Conservation (phyloP, 2,329 filamentous ascomycete genomes). For the Penicillium brevicompactum region DNA sequence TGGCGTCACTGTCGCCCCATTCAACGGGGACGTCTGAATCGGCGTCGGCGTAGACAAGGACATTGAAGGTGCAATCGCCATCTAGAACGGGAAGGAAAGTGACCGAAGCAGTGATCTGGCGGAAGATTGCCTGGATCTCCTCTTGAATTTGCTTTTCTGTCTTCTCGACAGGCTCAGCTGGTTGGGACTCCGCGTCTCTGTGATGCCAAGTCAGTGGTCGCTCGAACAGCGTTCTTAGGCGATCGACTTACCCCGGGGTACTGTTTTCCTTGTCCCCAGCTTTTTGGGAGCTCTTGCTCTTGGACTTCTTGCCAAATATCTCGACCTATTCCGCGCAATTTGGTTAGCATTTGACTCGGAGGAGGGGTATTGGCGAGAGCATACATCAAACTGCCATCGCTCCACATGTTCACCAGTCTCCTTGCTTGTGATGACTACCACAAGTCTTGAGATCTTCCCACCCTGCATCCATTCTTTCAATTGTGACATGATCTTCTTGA, state of each 20-base stretch:
- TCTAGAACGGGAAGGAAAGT: constrained; percentile 93
- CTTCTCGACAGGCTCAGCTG: constrained; percentile 62
- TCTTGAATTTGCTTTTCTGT: constrained; percentile 91
- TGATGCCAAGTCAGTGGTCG: constrained; percentile 7
- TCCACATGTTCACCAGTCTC: constrained; percentile 96
- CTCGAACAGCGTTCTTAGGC: too few relatives aligned
- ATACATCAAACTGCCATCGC: constrained; percentile 95
- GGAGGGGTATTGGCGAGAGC: constrained; percentile 22
- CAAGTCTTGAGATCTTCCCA: constrained; percentile 95
- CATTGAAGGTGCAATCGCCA: constrained; percentile 97
- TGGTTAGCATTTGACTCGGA: constrained; percentile 11
- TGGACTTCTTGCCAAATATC: constrained; percentile 57
- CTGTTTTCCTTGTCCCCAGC: constrained; percentile 71
- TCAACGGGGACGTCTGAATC: constrained; percentile 96
- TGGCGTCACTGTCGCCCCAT: constrained; percentile 97
- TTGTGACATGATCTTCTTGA: constrained; percentile 99
- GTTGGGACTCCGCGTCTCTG: constrained; percentile 32
- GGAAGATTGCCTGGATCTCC: constrained; percentile 95
- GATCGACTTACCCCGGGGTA: constrained; percentile 51
- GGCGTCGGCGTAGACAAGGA: constrained; percentile 94
- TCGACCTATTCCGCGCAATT: constrained; percentile 50
- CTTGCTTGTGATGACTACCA: constrained; percentile 95
- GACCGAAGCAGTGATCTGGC: constrained; percentile 96
- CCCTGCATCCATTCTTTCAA: constrained; percentile 97
- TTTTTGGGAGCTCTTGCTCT: constrained; percentile 53